Base-by-base conservation (phyloP, 2,329 filamentous ascomycete genomes). In the Calonectria crousiana region DNA sequence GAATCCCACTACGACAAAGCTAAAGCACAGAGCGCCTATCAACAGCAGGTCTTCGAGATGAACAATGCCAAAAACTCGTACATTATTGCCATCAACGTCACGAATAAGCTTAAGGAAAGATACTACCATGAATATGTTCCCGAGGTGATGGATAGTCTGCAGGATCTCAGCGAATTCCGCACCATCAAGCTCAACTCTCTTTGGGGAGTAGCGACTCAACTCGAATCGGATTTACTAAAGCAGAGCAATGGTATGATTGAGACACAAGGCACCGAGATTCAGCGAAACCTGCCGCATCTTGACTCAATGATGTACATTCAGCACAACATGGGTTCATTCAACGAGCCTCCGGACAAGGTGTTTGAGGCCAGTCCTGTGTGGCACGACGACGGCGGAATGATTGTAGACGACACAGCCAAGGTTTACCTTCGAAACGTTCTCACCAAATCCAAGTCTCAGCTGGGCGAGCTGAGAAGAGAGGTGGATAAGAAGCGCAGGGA, bases 31-130 rank as follows among this genome's bases (percentile, higher is more conserved):
- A 93, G 92, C 83, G 93, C 95, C 47, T 99, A 98, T 85, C 95
- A 98, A 81, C 95, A 98, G 83, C 96, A 98, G 84, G 89, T 97
- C 74, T 87, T 93, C 74, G 97, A 99, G 79, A 98, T 98, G 97
- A 95, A 97, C 86, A 99, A 99, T 83, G 91, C 94, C 84, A 99
- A 99, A 89, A 99, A 99, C 84, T 95, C 94, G n/a, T 99, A 99
- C 83, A 88, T 99, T 75, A 98, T 99, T 81, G 91, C 92, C 75
- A 98, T 99, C 87, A 98, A 98, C 83, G 95, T 98, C 73, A 97
- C 96, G 41, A 99, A 99, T 86, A 98, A 97, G 87, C 93, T 98
- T 82, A 99, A 98, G 87, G 95, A 98, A 83, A 95, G 93, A 82
- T 98, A 98, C 87, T 99, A 98, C 82, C 94, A 98, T 83, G 95